Evolutionary conservation across 2,329 filamentous ascomycete species (phyloP).

Genomic region (Fusarium algeriense): DNA sequence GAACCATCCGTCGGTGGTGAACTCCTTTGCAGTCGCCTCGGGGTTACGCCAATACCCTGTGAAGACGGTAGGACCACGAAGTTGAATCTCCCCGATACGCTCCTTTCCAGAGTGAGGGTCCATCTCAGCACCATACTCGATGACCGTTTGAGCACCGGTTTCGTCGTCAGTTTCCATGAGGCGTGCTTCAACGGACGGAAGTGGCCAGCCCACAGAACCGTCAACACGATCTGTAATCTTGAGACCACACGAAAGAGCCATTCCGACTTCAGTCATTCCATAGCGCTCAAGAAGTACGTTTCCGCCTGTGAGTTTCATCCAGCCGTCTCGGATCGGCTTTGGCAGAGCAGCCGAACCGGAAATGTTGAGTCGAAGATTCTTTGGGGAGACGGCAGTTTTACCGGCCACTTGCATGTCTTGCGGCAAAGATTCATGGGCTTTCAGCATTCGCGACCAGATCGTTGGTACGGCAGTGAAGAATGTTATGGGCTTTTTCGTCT

Average conservation of each 20-base stretch:
- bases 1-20: constrained; percentile 15
- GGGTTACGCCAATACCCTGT: constrained; percentile 15
- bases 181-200: constrained; percentile 87
- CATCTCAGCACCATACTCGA: constrained; percentile 70
- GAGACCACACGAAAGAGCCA: constrained; percentile 96
- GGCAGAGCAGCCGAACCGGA: constrained; percentile 95
- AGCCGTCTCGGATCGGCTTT: constrained; percentile 86
- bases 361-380: constrained; percentile 88
- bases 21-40: constrained; percentile 9
- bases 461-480: constrained; percentile 98
- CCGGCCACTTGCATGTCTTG: constrained; percentile 73
- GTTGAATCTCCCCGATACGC: constrained; percentile 84
- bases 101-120: constrained; percentile 65
- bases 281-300: constrained; percentile 96
- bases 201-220: constrained; percentile 91
- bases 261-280: constrained; percentile 99
- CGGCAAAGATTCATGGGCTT: constrained; percentile 73
- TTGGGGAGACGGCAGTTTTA: constrained; percentile 76
- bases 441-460: constrained; percentile 90
- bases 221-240: constrained; percentile 82
- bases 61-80: constrained; percentile 8
- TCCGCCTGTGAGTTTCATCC: constrained; percentile 80
- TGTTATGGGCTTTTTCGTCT: constrained; percentile 65
- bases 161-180: constrained; percentile 80
- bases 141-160: constrained; percentile 69